phyloP scores from a whole-genome alignment of 2,329 filamentous ascomycete genomes.

The Ophiocordyceps unilateralis region DNA sequence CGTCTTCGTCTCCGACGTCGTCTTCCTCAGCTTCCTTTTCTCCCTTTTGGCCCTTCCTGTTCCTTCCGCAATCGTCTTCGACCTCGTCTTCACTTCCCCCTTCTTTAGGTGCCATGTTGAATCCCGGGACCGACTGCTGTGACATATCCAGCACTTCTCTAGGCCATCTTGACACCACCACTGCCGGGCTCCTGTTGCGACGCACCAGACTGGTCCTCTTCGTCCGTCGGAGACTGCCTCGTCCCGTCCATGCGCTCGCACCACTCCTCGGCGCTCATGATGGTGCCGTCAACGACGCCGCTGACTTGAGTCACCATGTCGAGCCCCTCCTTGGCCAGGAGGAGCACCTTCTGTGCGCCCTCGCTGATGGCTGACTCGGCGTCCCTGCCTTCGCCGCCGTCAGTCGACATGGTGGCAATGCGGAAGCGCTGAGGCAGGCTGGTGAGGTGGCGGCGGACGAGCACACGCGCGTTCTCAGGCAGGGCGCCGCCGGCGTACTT shows the following conservation, averaged over 20 bases:
- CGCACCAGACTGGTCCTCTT: constrained; percentile 7
- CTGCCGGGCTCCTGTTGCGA: background rate
- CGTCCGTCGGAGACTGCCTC: constrained; percentile 9
- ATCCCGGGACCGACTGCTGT: no score
- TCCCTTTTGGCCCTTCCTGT: no score
- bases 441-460: constrained; percentile 72
- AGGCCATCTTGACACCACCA: background rate
- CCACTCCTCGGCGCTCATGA: constrained; percentile 84
- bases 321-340: constrained; percentile 75
- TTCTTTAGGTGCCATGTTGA: no score
- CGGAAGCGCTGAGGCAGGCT: constrained; percentile 73
- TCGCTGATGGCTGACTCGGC: constrained; percentile 24
- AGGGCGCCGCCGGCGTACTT: constrained; percentile 83
- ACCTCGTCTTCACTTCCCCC: no score
- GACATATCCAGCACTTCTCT: no score
- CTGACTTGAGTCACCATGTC: constrained; percentile 92
- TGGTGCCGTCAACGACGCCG: constrained; percentile 72
- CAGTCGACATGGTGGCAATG: constrained; percentile 39
- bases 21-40: no score
- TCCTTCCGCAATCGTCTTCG: no score
- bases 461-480: constrained; percentile 68
- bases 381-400: constrained; percentile 13
- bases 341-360: constrained; percentile 59
- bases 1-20: no score
- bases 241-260: constrained; percentile 53